Evolutionary conservation across 2,329 filamentous ascomycete species (phyloP), one percentile per base, ranked within the genome.

Genomic region (Penicillium sp.): DNA sequence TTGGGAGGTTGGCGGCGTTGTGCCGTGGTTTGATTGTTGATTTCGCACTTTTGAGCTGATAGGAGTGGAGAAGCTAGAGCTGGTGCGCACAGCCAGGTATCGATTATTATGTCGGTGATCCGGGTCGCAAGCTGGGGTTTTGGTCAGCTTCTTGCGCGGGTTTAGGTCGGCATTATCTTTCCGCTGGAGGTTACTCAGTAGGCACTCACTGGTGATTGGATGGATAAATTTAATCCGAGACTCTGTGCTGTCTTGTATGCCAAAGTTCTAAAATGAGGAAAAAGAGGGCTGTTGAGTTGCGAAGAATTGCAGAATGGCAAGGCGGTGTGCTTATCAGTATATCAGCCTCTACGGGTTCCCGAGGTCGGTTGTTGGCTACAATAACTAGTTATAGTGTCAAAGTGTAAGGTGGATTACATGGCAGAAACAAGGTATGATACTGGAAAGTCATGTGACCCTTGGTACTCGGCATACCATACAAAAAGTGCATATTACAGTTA

Each of bases 311-410:
- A 54, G 19, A 48, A 49, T 31, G 2, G 13, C 5, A 36, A 36
- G 55, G 55, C 55, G 55, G 55, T 57, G 55, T 38, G 49, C 55
- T 57, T 53, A 57, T 57, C 55, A 41, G 33, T 33, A 27, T 53
- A 47, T 48, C 38, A 33, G 10, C 19, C 21, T n/a, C 2, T 15
- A 33, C 15, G 25, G 21, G 15, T 25, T 44, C 21, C 21, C 21
- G 21, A 23, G 21, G 21, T 3, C 10, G 15, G 6, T 21, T 5
- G 25, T 41, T 31, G 3, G 10, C 7, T n/a, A 39, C 21, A 38
- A 27, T 31, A n/a, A n/a, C n/a, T n/a, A n/a, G n/a, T n/a, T n/a
- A n/a, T n/a, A n/a, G n/a, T n/a, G n/a, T n/a, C n/a, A n/a, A n/a
- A n/a, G n/a, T n/a, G n/a, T n/a, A n/a, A n/a, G n/a, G n/a, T n/a